Conservation (phyloP, 306 rosid genomes). For the Boehmeria nivea region DNA sequence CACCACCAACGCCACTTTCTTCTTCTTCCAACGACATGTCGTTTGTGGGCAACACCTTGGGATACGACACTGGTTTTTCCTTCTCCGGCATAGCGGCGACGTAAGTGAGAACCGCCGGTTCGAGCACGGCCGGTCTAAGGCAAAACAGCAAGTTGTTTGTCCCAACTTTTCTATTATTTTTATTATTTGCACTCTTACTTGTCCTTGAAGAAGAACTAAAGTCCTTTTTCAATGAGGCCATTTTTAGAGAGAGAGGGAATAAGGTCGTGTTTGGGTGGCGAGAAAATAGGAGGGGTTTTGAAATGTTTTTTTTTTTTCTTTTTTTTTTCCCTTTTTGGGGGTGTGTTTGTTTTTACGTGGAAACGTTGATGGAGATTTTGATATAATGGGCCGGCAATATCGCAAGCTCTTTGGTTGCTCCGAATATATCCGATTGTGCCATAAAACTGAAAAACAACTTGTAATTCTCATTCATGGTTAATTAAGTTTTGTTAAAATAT, state of each 20-base stretch:
- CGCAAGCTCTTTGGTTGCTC: neutral
- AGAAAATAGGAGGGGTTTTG: constrained; percentile 11
- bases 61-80: constrained; percentile 2
- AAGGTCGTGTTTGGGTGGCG: neutral
- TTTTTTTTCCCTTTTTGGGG: too few relatives aligned
- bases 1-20: neutral
- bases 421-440: too few relatives aligned
- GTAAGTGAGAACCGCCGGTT: neutral
- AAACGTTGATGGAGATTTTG: neutral
- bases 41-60: neutral
- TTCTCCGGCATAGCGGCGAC: neutral
- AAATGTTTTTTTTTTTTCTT: neutral
- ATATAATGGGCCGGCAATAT: constrained; percentile 13
- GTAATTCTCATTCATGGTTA: too few relatives aligned
- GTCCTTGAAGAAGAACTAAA: neutral
- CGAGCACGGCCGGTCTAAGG: constrained; percentile 9
- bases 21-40: constrained; percentile 1
- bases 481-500: too few relatives aligned
- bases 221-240: neutral
- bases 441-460: too few relatives aligned
- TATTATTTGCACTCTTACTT: constrained; percentile 1
- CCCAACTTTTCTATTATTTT: neutral
- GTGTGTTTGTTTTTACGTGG: neutral
- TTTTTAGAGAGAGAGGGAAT: neutral
- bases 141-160: constrained; percentile 15